Evolutionary conservation across 306 rosid genomes (phyloP).

Genomic region (Begonia peltatifolia): DNA sequence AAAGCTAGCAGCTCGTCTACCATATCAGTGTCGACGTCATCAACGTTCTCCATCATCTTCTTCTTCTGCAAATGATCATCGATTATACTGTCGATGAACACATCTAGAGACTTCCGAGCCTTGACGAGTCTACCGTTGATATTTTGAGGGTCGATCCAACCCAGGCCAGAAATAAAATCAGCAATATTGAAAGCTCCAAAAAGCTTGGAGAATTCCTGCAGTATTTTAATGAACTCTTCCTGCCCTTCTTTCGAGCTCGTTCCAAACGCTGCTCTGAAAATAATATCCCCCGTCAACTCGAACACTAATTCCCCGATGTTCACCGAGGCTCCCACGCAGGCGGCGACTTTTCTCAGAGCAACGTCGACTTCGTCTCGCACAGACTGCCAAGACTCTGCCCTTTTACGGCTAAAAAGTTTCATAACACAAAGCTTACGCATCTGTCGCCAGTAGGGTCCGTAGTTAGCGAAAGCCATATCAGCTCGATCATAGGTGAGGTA

Average conservation of each 20-base stretch:
- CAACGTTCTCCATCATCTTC: constrained; percentile 2
- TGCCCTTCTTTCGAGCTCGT: constrained; percentile 39
- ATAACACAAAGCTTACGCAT: constrained; percentile 80
- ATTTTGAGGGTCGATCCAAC: constrained; percentile 56
- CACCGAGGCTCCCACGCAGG: constrained; percentile 19
- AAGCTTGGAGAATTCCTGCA: constrained; percentile 69
- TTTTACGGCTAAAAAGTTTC: constrained; percentile 74
- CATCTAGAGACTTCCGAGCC: constrained; percentile 43
- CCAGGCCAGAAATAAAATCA: constrained; percentile 47
- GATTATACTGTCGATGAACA: constrained; percentile 49
- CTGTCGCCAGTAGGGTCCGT: constrained; percentile 91
- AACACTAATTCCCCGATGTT: constrained; percentile 61
- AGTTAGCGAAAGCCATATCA: constrained; percentile 92
- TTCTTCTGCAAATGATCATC: constrained; percentile 46
- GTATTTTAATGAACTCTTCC: constrained; percentile 50
- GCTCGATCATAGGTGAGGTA: constrained; percentile 75
- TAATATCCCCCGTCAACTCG: constrained; percentile 43
- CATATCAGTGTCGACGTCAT: constrained; percentile 47
- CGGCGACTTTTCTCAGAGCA: constrained; percentile 11
- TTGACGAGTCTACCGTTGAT: constrained; percentile 29
- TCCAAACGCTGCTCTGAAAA: constrained; percentile 72
- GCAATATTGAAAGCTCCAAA: constrained; percentile 82
- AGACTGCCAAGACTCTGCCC: constrained; percentile 72
- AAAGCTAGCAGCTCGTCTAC: constrained; percentile 80
- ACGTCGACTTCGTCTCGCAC: constrained; percentile 63